These are phyloP conservation scores for Aspergillus saccharolyticus DNA, from an alignment of 495 filamentous ascomycete genomes.

Conservation along the genomic window DNA sequence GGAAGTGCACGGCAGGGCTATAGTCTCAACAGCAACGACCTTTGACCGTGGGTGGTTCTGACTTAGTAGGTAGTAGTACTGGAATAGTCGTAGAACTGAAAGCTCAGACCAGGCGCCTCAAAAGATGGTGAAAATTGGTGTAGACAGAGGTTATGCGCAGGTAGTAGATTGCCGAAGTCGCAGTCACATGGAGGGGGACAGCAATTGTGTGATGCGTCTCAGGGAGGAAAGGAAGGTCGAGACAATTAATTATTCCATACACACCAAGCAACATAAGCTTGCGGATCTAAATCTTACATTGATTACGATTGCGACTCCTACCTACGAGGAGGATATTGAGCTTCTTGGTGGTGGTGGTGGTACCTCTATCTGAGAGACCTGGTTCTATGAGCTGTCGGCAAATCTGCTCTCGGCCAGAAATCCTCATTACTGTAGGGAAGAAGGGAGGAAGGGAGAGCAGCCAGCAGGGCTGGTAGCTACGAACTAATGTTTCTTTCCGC, in stretches of 20 bases:
- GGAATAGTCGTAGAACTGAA: no score
- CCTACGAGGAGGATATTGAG: background rate
- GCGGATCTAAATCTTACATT: background rate
- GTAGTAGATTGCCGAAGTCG: background rate
- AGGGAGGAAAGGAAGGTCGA: background rate
- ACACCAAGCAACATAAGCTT: background rate
- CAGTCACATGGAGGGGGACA: constrained; percentile 2
- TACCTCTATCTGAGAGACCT: background rate
- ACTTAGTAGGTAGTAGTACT: no score
- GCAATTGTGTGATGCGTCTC: background rate
- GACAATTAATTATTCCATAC: background rate
- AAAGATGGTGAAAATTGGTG: background rate
- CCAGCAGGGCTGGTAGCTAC: no score
- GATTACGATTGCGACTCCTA: background rate
- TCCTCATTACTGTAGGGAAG: no score
- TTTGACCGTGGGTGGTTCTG: background rate
- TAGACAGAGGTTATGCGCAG: background rate
- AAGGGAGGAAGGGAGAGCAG: no score
- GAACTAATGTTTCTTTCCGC: background rate
- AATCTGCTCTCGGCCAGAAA: background rate
- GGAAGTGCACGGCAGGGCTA: background rate
- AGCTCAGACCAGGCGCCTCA: background rate
- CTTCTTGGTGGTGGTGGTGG: no score
- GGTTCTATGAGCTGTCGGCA: background rate
- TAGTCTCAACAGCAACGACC: background rate